Evolutionary conservation across 805 yeast genomes (phyloP).

Genomic region (Ogataea pignaliae): DNA sequence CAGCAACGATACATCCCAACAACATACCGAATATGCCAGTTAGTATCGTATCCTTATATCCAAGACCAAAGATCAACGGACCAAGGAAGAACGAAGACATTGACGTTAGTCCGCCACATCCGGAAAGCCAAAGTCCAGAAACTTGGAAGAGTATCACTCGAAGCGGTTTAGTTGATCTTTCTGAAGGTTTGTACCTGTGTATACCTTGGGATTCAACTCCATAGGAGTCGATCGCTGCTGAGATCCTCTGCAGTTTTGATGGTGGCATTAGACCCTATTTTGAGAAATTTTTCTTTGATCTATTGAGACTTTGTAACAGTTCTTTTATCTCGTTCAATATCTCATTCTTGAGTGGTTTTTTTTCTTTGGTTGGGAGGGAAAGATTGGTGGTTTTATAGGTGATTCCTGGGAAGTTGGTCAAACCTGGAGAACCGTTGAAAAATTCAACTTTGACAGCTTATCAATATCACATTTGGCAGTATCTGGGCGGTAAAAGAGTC

Average conservation of each 20-base stretch:
- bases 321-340: no score
- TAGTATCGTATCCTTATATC: conserved; percentile 58
- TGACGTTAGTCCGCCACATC: conserved; percentile 83
- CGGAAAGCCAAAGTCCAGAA: conserved; percentile 77
- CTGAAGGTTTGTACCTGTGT: conserved; percentile 66
- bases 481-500: no score
- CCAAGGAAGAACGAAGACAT: conserved; percentile 82
- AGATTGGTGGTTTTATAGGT: no score
- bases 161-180: conserved; percentile 27
- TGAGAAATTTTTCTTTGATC: no score
- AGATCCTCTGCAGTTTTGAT: conserved; percentile 15
- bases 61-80: conserved; percentile 64
- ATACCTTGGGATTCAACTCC: conserved; percentile 79
- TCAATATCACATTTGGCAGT: no score
- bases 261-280: no score
- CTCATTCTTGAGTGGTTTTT: no score
- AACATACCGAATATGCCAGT: conserved; percentile 61
- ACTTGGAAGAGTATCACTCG: conserved; percentile 36
- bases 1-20: conserved; percentile 73
- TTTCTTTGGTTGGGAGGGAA: no score
- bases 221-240: conserved; percentile 41
- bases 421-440: no score
- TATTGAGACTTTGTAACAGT: no score
- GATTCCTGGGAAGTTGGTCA: no score
- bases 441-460: no score